Conservation (phyloP, 441 rosid species). For the Syzygium syzygioides region DNA sequence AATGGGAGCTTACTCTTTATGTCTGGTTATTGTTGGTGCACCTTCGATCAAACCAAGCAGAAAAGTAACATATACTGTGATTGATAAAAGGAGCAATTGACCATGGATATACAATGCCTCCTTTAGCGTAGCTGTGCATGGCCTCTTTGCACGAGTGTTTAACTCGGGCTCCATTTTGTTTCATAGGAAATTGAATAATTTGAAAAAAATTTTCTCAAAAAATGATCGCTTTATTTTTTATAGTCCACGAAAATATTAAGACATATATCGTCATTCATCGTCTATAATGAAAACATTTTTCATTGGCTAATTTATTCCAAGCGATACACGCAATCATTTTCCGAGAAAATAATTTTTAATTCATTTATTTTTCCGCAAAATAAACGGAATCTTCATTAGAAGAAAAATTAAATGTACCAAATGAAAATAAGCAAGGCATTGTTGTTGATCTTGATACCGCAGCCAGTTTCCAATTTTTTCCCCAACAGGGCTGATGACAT, state of each 20-base stretch:
- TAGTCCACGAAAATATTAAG: rapidly evolving
- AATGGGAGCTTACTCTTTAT: neutral
- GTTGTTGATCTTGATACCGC: rapidly evolving
- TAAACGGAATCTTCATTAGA: neutral
- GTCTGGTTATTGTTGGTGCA: neutral
- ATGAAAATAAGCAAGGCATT: neutral
- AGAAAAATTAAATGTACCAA: neutral
- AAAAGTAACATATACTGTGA: neutral
- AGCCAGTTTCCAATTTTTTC: neutral
- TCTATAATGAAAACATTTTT: neutral
- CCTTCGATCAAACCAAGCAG: neutral
- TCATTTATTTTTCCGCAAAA: neutral
- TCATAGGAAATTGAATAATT: rapidly evolving
- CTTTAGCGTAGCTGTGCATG: neutral
- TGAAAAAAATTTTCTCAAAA: neutral
- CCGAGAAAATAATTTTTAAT: rapidly evolving
- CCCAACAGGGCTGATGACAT: neutral
- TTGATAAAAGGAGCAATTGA: neutral
- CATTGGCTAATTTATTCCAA: rapidly evolving
- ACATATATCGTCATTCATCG: rapidly evolving
- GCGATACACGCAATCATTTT: rapidly evolving
- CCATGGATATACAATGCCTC: neutral
- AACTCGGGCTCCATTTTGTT: neutral
- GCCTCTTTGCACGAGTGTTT: neutral
- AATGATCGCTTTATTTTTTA: neutral